Conservation (phyloP, 306 rosid species). For the Citrullus mucosospermus region DNA sequence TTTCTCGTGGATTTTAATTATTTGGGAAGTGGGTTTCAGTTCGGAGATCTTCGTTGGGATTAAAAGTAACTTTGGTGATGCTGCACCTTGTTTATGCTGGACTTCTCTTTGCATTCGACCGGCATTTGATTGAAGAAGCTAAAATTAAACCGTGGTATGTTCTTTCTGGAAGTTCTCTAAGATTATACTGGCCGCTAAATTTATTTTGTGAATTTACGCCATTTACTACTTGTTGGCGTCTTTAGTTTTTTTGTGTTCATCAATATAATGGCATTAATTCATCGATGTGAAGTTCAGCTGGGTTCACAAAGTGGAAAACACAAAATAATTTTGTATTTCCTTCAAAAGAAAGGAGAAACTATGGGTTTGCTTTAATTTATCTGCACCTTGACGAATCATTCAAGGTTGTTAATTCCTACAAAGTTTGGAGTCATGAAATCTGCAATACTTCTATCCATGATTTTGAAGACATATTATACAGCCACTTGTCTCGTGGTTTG, state of each 20-base stretch:
- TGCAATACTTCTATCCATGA: background rate
- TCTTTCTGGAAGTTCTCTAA: background rate
- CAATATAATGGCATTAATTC: background rate
- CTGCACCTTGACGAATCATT: background rate
- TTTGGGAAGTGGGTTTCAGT: slow-evolving; percentile 29
- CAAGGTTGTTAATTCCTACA: background rate
- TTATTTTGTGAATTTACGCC: background rate
- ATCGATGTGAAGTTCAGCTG: background rate
- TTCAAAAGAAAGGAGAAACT: background rate
- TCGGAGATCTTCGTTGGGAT: slow-evolving; percentile 68
- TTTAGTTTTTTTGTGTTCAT: background rate
- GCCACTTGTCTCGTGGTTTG: background rate
- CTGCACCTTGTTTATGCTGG: slow-evolving; percentile 56
- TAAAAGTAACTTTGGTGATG: slow-evolving; percentile 60
- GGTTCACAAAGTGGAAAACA: background rate
- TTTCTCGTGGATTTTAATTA: slow-evolving; percentile 1
- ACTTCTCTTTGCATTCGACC: slow-evolving; percentile 64
- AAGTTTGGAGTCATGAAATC: background rate
- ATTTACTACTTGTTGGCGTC: background rate
- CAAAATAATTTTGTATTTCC: background rate
- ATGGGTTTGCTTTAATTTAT: background rate
- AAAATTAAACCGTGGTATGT: slow-evolving; percentile 72
- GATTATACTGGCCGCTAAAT: background rate
- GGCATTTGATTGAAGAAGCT: slow-evolving; percentile 51
- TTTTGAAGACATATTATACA: background rate